Base-by-base conservation (phyloP, 2,329 filamentous ascomycete genomes). In the Exophiala bonariae region DNA sequence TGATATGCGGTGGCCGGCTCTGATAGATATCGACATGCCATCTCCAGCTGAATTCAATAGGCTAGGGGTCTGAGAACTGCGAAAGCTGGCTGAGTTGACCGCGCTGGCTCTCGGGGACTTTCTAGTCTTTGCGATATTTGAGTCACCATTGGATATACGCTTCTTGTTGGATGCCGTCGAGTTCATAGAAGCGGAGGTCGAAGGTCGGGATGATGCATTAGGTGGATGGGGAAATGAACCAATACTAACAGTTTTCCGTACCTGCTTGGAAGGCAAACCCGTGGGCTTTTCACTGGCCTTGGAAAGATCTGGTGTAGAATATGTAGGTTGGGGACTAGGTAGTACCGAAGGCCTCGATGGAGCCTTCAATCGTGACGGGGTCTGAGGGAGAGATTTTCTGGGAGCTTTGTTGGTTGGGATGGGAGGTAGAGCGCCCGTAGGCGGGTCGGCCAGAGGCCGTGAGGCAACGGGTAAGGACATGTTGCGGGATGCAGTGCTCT, bases 221-320 rank as follows among this genome's bases (percentile, higher is more conserved):
- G 92, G 92, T 11, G 92, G 92, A 56, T 95, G 87, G 22, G 92
- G 92, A 63, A 97, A 96, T 1, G 89, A 85, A 63, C 91, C 92
- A 62, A 96, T 95, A 75, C 91, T 96, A 61, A 95, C 86, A 1
- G 87, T 87, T 69, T 95, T 95, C 53, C 90, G 83, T 45, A 96
- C 69, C 1, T 84, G 82, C 66, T 85, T 91, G 4, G 80, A 73
- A 23, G 66, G 61, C n/a, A 56, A 48, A 16, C 61, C 60, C 10
- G 71, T 72, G 31, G 64, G 65, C 10, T 75, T 60, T 4, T 73
- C 73, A 52, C 80, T 83, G 11, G 82, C 69, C 28, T 73, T 74
- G 7, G 81, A 74, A 49, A 79, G 80, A 14, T 80, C 72, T 13
- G 80, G 75, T 4, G 78, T 75, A 8, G 73, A 74, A 5, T 79